Percentiles rank a stretch among this genome's conserved stretches.
Evolutionary conservation across 2,329 filamentous ascomycete genomes (phyloP).

Genomic region (Fusarium coicis): DNA sequence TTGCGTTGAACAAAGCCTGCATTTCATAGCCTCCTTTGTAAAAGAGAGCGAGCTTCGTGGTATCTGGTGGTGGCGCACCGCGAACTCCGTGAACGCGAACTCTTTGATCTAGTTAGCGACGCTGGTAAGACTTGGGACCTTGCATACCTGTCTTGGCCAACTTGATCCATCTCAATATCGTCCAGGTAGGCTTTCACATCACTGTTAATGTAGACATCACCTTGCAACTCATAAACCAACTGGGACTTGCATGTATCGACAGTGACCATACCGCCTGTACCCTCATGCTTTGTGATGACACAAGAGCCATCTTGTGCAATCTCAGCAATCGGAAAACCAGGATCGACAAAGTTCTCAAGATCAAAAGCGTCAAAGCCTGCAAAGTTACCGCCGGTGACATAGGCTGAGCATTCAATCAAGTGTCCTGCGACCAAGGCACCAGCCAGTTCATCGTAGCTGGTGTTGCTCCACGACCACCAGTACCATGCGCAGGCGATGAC

Average conservation of each 20-base stretch:
- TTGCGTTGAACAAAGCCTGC: background rate
- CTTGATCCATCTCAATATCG: background rate
- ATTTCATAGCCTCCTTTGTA: background rate
- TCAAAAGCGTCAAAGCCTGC: background rate
- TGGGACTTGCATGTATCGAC: background rate
- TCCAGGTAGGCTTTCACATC: background rate
- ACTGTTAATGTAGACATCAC: background rate
- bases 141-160: background rate
- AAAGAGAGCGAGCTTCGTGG: background rate
- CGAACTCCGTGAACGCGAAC: background rate
- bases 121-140: accelerated
- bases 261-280: background rate
- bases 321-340: background rate
- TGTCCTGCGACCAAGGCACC: background rate
- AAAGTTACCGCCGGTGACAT: background rate
- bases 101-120: background rate
- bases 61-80: background rate
- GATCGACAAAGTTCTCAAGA: background rate
- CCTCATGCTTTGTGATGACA: background rate
- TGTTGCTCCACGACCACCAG: background rate
- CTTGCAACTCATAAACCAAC: background rate
- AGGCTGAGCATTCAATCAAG: background rate
- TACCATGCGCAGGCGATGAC: background rate
- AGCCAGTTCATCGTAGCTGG: background rate
- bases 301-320: background rate